Percentiles rank a stretch among this genome's conserved stretches.
phyloP scores from a whole-genome alignment of 306 rosid species.

The Cicer arietinum region DNA sequence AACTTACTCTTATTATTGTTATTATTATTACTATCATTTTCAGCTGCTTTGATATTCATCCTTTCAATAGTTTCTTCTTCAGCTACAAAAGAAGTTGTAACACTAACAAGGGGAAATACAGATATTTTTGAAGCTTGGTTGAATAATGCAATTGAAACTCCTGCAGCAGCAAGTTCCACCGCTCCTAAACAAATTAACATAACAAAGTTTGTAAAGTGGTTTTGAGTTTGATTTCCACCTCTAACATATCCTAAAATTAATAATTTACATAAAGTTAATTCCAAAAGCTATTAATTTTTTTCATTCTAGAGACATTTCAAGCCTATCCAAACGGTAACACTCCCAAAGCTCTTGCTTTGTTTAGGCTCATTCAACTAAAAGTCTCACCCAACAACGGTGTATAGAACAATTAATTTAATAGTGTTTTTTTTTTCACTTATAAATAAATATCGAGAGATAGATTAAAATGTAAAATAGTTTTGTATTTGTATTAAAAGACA shows the following conservation, averaged over 20 bases:
- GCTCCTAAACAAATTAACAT: constrained; percentile 47
- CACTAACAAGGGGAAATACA: constrained; percentile 89
- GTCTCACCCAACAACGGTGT: too few species aligned
- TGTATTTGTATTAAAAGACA: too few species aligned
- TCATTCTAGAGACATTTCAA: too few species aligned
- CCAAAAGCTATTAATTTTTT: not conserved
- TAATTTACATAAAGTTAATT: not conserved
- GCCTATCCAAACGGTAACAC: too few species aligned
- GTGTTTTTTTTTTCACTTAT: too few species aligned
- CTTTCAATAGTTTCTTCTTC: constrained; percentile 80
- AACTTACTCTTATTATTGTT: constrained; percentile 5
- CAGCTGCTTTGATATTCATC: constrained; percentile 39
- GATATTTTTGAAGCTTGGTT: constrained; percentile 95
- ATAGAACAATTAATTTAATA: too few species aligned
- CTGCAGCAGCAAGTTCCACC: constrained; percentile 94
- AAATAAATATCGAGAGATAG: too few species aligned
- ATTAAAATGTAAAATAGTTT: too few species aligned
- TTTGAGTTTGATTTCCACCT: too few species aligned
- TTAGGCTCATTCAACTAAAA: not conserved
- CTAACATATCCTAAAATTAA: too few species aligned
- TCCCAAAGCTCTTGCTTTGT: too few species aligned
- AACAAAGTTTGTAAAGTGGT: not conserved
- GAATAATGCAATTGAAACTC: constrained; percentile 87
- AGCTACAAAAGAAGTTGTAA: constrained; percentile 59
- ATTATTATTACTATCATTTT: constrained; percentile 23